A percentile compares a stretch with the other conserved stretches of the same genome.
phyloP scores from a whole-genome alignment of 345 rosid genomes.

The Syzygium oleosum region DNA sequence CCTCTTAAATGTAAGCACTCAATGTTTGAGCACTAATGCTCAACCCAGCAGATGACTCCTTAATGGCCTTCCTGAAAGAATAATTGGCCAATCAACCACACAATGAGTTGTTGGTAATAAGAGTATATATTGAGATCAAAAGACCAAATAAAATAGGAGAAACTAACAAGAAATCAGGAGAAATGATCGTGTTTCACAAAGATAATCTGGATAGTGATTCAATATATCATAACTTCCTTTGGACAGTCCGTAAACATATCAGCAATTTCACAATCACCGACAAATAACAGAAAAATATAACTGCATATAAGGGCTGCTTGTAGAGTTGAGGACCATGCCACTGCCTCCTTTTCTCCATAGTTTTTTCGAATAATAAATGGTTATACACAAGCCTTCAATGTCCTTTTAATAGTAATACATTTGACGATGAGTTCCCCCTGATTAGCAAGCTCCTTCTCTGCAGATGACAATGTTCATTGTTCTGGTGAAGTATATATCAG shows the following conservation, averaged over 20 bases:
- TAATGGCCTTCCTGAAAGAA: slow-evolving; percentile 68
- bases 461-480: neutral
- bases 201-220: neutral
- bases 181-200: neutral
- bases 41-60: slow-evolving; percentile 67
- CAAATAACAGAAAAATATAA: neutral
- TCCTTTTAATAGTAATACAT: neutral
- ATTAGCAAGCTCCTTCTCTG: neutral
- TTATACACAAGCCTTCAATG: neutral
- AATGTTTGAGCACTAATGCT: slow-evolving; percentile 50
- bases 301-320: neutral
- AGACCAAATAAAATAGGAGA: neutral
- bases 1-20: slow-evolving; percentile 80
- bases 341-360: neutral
- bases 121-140: neutral
- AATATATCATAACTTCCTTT: neutral
- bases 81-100: neutral
- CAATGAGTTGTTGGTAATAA: neutral
- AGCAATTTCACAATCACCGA: neutral
- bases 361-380: neutral
- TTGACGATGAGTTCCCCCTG: neutral
- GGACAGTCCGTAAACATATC: neutral
- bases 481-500: neutral
- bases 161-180: neutral
- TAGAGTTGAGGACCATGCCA: neutral